Percentiles rank a stretch among this genome's conserved stretches.
Conservation (phyloP, 2,329 filamentous ascomycete species). For the Neonectria hederae region DNA sequence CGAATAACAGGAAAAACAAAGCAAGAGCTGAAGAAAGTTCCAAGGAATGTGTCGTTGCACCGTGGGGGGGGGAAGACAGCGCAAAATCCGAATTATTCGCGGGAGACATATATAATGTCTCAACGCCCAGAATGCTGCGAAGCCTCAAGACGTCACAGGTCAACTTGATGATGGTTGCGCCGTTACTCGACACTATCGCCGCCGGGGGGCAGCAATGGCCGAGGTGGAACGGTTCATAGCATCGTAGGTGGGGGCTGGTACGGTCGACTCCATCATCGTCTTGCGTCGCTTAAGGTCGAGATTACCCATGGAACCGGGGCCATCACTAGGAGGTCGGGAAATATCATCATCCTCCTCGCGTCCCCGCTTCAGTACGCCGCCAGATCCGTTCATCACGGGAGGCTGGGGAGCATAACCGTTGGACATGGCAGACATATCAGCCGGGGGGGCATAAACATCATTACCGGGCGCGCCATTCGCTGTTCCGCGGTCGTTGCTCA, state of each 20-base stretch:
- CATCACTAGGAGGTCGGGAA: constrained; percentile 68
- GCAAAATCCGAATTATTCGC: constrained; percentile 23
- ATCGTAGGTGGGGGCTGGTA: constrained; percentile 62
- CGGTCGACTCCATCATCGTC: constrained; percentile 71
- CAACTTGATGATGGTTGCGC: constrained; percentile 6
- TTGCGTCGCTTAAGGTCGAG: constrained; percentile 81
- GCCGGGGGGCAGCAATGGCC: constrained; percentile 53
- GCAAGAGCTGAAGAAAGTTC: constrained; percentile 31
- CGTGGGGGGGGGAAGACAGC: constrained; percentile 5
- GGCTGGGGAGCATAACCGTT: constrained; percentile 73
- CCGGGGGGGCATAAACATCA: constrained; percentile 76
- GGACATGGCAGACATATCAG: constrained; percentile 66
- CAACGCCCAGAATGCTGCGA: constrained; percentile 18
- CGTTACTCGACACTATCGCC: constrained; percentile 46
- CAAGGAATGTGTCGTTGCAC: constrained; percentile 33
- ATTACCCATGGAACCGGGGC: constrained; percentile 51
- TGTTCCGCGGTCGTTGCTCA: constrained; percentile 78
- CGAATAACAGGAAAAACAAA: constrained; percentile 43
- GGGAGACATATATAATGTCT: constrained; percentile 5
- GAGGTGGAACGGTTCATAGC: constrained; percentile 59
- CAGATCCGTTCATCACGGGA: constrained; percentile 71
- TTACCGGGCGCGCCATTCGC: constrained; percentile 67
- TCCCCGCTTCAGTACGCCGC: constrained; percentile 55
- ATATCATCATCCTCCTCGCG: constrained; percentile 68
- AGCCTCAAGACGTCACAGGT: constrained; percentile 8